Percentiles rank a stretch among this genome's conserved stretches.
These are phyloP conservation scores for Aspergillus quadrilineatus DNA, from an alignment of 2,329 filamentous ascomycete genomes.

Conservation along the genomic window DNA sequence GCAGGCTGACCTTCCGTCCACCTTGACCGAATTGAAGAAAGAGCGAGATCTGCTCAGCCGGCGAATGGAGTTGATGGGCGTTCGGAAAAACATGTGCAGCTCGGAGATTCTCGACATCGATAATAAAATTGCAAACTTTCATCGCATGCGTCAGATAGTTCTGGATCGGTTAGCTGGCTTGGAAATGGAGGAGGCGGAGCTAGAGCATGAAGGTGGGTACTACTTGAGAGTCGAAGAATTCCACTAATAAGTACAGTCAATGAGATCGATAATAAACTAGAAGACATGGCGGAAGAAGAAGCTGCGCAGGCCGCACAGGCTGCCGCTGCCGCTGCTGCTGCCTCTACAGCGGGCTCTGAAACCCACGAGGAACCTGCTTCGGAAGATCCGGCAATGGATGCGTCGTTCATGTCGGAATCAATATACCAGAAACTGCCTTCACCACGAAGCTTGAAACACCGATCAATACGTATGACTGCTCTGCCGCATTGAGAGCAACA, in stretches of 20 bases:
- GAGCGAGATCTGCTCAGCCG: conserved; percentile 79
- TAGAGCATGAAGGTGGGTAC: conserved; percentile 80
- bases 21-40: conserved; percentile 71
- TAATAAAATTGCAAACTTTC: conserved; percentile 90
- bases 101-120: conserved; percentile 96
- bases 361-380: conserved; percentile 52
- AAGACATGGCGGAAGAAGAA: conserved; percentile 59
- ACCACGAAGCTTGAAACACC: conserved; percentile 54
- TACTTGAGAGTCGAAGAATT: neutral
- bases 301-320: conserved; percentile 29
- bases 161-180: conserved; percentile 80
- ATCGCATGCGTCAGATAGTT: conserved; percentile 89
- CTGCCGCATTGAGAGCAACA: conserved; percentile 28
- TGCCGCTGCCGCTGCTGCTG: conserved; percentile 22
- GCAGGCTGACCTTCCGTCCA: conserved; percentile 51
- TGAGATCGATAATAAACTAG: conserved; percentile 61
- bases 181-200: conserved; percentile 83
- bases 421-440: conserved; percentile 89
- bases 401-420: conserved; percentile 92
- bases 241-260: conserved; percentile 42
- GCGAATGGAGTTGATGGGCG: conserved; percentile 82
- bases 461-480: conserved; percentile 37
- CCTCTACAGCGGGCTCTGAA: conserved; percentile 38
- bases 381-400: conserved; percentile 53
- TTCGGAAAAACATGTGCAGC: conserved; percentile 96